phyloP scores from a whole-genome alignment of 2,329 filamentous ascomycete species.

The Coniochaeta prunicola region DNA sequence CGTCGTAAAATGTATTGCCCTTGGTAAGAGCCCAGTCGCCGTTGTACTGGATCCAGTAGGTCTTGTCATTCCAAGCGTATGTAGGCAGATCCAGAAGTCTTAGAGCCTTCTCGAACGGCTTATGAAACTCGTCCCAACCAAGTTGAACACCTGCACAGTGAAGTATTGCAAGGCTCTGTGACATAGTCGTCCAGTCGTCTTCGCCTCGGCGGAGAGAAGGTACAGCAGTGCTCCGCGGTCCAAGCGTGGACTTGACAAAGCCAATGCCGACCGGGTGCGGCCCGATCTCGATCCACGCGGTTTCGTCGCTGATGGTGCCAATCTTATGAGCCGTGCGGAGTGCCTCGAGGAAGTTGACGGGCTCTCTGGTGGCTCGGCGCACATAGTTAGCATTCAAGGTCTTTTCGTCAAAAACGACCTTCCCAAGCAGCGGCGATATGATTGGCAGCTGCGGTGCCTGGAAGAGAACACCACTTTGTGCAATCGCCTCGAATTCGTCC shows the following conservation, averaged over 20 bases:
- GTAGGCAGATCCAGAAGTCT: constrained; percentile 57
- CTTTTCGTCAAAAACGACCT: constrained; percentile 40
- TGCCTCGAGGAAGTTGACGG: constrained; percentile 57
- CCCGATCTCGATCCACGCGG: constrained; percentile 61
- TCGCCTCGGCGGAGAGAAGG: constrained; percentile 48
- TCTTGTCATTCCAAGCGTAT: constrained; percentile 64
- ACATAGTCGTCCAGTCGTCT: constrained; percentile 49
- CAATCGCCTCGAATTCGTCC: constrained; percentile 38
- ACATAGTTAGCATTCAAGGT: constrained; percentile 52
- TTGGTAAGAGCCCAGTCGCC: constrained; percentile 56
- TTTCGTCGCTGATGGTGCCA: constrained; percentile 45
- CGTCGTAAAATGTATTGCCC: constrained; percentile 34
- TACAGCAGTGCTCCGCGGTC: constrained; percentile 30
- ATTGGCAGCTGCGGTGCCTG: constrained; percentile 43
- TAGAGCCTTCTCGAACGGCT: constrained; percentile 49
- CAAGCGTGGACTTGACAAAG: constrained; percentile 50
- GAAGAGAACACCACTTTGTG: constrained; percentile 24
- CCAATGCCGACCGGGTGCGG: constrained; percentile 57
- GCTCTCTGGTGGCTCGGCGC: constrained; percentile 50
- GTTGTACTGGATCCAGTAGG: constrained; percentile 63
- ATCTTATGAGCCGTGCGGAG: constrained; percentile 41
- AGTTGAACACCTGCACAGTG: constrained; percentile 50
- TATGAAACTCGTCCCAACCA: constrained; percentile 62
- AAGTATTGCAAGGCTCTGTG: constrained; percentile 39
- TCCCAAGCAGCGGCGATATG: constrained; percentile 47